Evolutionary conservation across 169 alveolate species (phyloP).

Genomic region (Eimeria acervulina): DNA sequence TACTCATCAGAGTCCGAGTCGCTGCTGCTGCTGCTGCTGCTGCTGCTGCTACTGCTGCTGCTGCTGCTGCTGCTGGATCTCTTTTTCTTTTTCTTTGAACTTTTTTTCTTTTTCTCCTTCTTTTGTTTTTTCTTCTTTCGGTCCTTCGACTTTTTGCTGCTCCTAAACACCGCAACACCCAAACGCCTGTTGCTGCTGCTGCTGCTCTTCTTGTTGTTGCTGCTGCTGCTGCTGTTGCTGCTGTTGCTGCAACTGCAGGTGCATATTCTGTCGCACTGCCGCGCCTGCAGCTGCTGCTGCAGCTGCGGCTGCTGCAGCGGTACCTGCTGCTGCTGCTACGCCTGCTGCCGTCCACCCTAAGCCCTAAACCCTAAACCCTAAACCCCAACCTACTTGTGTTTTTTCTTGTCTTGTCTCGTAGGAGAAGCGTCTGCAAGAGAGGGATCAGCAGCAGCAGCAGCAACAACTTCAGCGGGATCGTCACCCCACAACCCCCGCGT

Average conservation of each 20-base stretch:
- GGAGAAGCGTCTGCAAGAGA: background rate
- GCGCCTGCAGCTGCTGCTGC: constrained; percentile 14
- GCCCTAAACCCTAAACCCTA: constrained; percentile 66
- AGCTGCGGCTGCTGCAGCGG: background rate
- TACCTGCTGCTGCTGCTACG: constrained; percentile 25
- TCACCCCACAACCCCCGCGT: constrained; percentile 40
- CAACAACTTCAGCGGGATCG: constrained; percentile 16
- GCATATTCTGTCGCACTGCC: background rate
- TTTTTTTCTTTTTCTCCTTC: constrained; percentile 9
- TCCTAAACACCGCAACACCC: constrained; percentile 1
- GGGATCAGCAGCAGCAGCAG: constrained; percentile 38
- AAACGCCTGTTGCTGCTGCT: constrained; percentile 36
- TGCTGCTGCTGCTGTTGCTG: background rate
- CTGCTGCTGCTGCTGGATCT: constrained; percentile 49
- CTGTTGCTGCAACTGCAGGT: background rate
- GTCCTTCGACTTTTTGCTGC: constrained; percentile 58
- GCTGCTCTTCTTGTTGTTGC: constrained; percentile 23
- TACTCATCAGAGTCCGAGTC: constrained; percentile 57
- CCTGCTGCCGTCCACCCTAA: constrained; percentile 10
- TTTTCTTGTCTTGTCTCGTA: constrained; percentile 4
- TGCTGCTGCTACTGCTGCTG: constrained; percentile 59
- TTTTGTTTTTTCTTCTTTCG: constrained; percentile 16
- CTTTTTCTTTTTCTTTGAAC: background rate
- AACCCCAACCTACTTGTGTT: constrained; percentile 13
- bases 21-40: constrained; percentile 67